phyloP scores from a whole-genome alignment of 1,284 basidiomycete species.

The Tilletia horrida region DNA sequence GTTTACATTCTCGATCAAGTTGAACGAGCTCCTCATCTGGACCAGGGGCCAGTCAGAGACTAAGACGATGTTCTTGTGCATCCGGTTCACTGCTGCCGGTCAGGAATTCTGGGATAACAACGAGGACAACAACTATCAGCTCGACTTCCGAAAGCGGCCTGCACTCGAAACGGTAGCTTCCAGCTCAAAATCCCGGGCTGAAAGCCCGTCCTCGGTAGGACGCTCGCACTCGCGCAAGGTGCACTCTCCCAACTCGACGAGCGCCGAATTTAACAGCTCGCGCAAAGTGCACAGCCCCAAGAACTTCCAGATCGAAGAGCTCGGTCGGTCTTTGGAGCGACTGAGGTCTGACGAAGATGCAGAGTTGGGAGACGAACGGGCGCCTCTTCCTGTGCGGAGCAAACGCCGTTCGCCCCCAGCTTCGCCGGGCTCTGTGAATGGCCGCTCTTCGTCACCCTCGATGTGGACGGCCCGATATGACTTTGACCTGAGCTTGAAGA shows the following conservation, averaged over 20 bases:
- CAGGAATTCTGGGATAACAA: slow-evolving; percentile 92
- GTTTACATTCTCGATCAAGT: slow-evolving; percentile 61
- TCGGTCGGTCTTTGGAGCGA: slow-evolving; percentile 8
- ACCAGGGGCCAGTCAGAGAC: slow-evolving; percentile 65
- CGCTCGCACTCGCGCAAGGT: not conserved
- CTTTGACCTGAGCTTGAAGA: slow-evolving; percentile 60
- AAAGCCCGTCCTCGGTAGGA: not conserved
- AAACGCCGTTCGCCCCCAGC: slow-evolving; percentile 38
- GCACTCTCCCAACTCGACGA: not conserved
- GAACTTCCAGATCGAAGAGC: not conserved
- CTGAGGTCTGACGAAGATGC: not conserved
- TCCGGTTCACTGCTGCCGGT: slow-evolving; percentile 72
- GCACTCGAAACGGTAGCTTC: not conserved
- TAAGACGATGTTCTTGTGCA: slow-evolving; percentile 77
- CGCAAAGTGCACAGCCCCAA: not conserved
- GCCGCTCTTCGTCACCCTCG: slow-evolving; percentile 31
- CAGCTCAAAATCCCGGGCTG: not conserved
- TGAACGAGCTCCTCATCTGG: slow-evolving; percentile 57
- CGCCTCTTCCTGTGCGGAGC: slow-evolving; percentile 23
- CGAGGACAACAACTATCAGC: slow-evolving; percentile 71
- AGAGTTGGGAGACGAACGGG: not conserved
- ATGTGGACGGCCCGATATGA: slow-evolving; percentile 57
- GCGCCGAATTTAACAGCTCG: not conserved
- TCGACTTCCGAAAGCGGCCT: slow-evolving; percentile 57
- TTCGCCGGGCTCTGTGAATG: slow-evolving; percentile 51